Evolutionary conservation across 1,139 yeast genomes (phyloP), one percentile per base, ranked within the genome.

Genomic region (Candida tetrigidarum): DNA sequence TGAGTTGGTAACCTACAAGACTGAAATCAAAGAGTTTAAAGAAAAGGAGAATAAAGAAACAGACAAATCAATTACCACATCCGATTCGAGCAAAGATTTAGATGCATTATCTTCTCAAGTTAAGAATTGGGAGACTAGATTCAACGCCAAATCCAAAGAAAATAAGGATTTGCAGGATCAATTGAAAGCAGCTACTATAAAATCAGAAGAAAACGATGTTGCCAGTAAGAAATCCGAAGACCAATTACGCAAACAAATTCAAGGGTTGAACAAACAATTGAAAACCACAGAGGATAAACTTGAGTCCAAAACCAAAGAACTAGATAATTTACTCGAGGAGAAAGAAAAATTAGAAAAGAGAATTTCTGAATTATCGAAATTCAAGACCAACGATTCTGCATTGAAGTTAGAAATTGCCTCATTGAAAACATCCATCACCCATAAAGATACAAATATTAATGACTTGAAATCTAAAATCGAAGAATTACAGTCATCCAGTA

Each of bases 1-100:
- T 55, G 95, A 88, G 42, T 69, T 89, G 20, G 95, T 89, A 0
- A 67, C 71, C 1, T 73, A 83, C 0, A 72, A 72, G 48, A 83
- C 78, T 33, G 55, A 70, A 46, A 49, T 69, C 15, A 66, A 69
- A 44, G 57, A 52, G 12, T 53, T 59, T 44, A 59, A 54, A 44
- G 42, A 56, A 58, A 35, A 50, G 50, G n/a, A 48, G 11, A 16
- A 39, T 12, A 37, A 25, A 19, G 22, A 22, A n/a, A 9, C 29
- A 20, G 33, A 15, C 6, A 10, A 16, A 12, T 19, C 37, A 30
- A 29, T 11, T n/a, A 19, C 16, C 15, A 10, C 33, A 35, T 11
- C 4, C 15, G n/a, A 12, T 9, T 32, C 36, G 7, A 12, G 25
- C 26, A 14, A n/a, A 11, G 36, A 29, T 14, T 37, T 34, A 28